Evolutionary conservation across 1,139 yeast species (phyloP).

Genomic region (Debaryomycetaceae sp.): DNA sequence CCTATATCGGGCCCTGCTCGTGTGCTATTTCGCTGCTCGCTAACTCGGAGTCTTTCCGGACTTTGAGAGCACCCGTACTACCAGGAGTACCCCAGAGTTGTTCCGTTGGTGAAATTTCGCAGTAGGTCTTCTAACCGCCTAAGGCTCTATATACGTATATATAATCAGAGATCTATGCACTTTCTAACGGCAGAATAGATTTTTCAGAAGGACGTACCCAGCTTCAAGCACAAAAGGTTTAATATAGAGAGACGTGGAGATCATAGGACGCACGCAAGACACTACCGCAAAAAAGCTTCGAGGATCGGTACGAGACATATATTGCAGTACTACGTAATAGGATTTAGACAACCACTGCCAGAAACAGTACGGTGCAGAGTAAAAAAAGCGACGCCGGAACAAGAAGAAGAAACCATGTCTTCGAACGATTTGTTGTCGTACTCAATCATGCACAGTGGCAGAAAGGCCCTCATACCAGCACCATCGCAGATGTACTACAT

Average conservation of each 20-base stretch:
- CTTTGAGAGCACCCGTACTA: slow-evolving; percentile 6
- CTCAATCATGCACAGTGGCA: slow-evolving; percentile 30
- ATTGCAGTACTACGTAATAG: too few species aligned
- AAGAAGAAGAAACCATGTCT: slow-evolving; percentile 12
- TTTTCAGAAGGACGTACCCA: background rate
- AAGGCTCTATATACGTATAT: background rate
- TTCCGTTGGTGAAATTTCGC: slow-evolving; percentile 7
- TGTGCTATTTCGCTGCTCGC: background rate
- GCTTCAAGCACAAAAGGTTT: background rate
- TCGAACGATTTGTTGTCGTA: slow-evolving; percentile 32
- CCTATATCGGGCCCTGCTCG: background rate
- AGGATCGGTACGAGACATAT: too few species aligned
- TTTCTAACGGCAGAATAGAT: background rate
- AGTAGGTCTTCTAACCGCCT: slow-evolving; percentile 1
- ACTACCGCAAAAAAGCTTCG: too few species aligned
- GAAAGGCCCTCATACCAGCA: slow-evolving; percentile 8
- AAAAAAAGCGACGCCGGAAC: background rate
- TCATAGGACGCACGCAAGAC: background rate
- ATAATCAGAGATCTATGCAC: background rate
- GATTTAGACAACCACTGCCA: too few species aligned
- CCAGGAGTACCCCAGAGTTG: slow-evolving; percentile 13
- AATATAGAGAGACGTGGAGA: background rate
- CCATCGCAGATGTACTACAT: slow-evolving; percentile 5
- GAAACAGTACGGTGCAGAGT: background rate
- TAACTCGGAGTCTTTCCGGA: slow-evolving; percentile 5